Evolutionary conservation across 2,329 filamentous ascomycete genomes (phyloP), one percentile per base, ranked within the genome.

Genomic region (Botrytis tulipae): DNA sequence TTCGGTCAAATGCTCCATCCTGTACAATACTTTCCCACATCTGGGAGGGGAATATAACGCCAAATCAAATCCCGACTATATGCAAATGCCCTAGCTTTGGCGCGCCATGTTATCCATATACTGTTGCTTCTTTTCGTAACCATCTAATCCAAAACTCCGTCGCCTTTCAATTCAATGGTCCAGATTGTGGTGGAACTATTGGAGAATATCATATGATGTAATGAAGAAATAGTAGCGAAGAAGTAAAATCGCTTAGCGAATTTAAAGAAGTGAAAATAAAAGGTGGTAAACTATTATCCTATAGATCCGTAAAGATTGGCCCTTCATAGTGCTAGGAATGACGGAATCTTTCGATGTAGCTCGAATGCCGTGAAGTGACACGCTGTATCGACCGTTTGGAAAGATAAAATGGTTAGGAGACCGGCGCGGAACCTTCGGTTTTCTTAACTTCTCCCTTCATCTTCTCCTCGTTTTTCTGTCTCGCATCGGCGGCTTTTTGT

Each of bases 1-100:
- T 9, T 42, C 18, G n/a, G 40, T 14, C 35, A 48, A 29, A 37
- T 51, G 37, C 61, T 67, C 61, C 61, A n/a, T 67, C 51, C 29
- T 48, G 61, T 61, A 61, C 51, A 61, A 69, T 60, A 69, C 40
- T 42, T 69, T 61, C 32, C 63, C 51, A 48, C 5, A n/a, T 48
- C 32, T 42, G 40, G 59, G 44, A 46, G 57, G 61, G 71, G 71
- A 48, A 73, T 69, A 73, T 40, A 69, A 73, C 71, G 71, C 71
- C 71, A 61, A 67, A 51, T 25, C 40, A 48, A 54, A 71, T 71
- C 42, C 59, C 54, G 60, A 69, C 20, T 69, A 69, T 69, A 51
- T 69, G 63, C 54, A 69, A 32, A 68, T 29, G 63, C 42, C 22
- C 51, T 29, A 69, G 61, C 35, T 51, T 25, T 40, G 40, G 62